phyloP scores from a whole-genome alignment of 345 rosid genomes.

The Lumnitzera racemosa region DNA sequence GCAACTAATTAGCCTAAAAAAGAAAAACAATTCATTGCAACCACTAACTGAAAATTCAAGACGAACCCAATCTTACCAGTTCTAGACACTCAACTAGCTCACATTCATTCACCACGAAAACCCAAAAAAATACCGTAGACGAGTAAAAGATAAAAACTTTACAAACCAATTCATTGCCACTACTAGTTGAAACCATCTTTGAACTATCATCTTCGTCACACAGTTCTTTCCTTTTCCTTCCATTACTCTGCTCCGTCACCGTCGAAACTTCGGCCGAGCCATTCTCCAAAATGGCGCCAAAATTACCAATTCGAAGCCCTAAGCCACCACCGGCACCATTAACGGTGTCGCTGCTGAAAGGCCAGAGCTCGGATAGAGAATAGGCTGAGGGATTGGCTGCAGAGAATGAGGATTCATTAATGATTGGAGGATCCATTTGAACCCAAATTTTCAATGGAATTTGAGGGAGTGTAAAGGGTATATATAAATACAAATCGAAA shows the following conservation, averaged over 20 bases:
- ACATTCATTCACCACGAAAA: too few species aligned
- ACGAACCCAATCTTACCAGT: too few species aligned
- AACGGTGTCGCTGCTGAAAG: constrained; percentile 26
- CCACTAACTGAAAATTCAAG: too few species aligned
- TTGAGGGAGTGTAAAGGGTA: too few species aligned
- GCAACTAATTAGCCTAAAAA: neutral
- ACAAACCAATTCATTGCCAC: constrained; percentile 62
- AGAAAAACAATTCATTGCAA: too few species aligned
- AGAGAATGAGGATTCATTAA: constrained; percentile 68
- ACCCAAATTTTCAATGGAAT: neutral
- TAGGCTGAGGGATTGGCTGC: constrained; percentile 81
- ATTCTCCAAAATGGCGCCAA: constrained; percentile 2
- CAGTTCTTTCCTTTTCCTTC: constrained; percentile 55
- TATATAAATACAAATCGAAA: too few species aligned
- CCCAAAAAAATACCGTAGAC: neutral
- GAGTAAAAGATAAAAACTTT: neutral
- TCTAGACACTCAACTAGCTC: too few species aligned
- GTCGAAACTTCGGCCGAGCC: neutral
- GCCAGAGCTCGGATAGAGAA: constrained; percentile 87
- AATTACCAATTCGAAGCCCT: constrained; percentile 5
- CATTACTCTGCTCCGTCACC: constrained; percentile 18
- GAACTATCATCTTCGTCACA: constrained; percentile 52
- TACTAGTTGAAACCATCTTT: constrained; percentile 61
- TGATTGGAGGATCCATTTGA: constrained; percentile 77
- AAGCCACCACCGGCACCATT: constrained; percentile 1